Base-by-base conservation (phyloP, 148 eudicot species). In the Persicaria tinctoria region DNA sequence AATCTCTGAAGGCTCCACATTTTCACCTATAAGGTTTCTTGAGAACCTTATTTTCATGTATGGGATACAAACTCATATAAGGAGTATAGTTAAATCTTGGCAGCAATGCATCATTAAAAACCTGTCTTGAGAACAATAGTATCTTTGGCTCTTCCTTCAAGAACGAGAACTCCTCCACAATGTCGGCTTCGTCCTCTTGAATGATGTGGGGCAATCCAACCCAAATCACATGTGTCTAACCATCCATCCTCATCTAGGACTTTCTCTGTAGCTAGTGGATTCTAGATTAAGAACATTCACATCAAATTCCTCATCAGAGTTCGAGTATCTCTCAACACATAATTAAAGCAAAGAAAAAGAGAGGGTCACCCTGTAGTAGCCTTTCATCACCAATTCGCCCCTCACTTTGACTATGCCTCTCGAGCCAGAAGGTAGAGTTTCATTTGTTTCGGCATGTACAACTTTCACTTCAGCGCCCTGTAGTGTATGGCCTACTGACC, bases 71-170 rank as follows among this genome's bases (percentile, higher is more conserved):
- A 66, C 8, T 66, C 12, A 66, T 41, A 14, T 41, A 41, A 64
- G 70, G 70, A 41, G 13, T 41, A 13, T 10, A 13, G 4, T 66
- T 66, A n/a, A 66, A 5, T 66, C 45, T 41, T 12, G 1, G 70
- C 44, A 23, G 38, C 3, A 32, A 32, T 32, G 41, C 41, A 32
- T 32, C 38, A 17, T 51, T 50, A 32, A 2, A 74, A 81, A 96
- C 99, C 99, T 81, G 93, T 96, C 48, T 86, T 86, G 76, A 96
- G 97, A 84, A 96, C 99, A 72, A 96, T 92, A 27, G 97, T 96
- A 82, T 96, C 99, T 80, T 96, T 96, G 20, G 93, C 94, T 69
- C 99, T 94, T 74, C 99, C 99, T 81, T 92, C 97, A 66, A 92
- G 92, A 84, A 90, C 94, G 80, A 96, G 72, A 76, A 89, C 81